Base-by-base conservation (phyloP, 2,329 filamentous ascomycete species). In the Calcarisporium arbuscula region DNA sequence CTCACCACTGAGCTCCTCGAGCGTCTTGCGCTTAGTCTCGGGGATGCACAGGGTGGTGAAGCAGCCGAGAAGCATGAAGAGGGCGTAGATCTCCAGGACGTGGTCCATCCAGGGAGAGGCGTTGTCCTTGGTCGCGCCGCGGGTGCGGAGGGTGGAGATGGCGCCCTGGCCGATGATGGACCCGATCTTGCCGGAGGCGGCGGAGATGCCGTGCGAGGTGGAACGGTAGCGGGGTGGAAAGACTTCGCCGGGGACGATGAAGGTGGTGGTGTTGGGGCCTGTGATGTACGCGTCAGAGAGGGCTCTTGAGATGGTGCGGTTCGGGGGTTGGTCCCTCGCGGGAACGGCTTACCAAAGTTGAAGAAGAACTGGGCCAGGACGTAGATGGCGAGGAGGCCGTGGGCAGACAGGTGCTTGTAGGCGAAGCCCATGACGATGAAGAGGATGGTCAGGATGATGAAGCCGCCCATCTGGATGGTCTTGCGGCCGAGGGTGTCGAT, bases 401-500 rank as follows among this genome's bases (percentile, higher is more conserved):
- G 65, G 39, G 61, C 50, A n/a, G 60, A 52, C 14, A 78, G 58
- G 29, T 69, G 56, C 48, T 72, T 53, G 60, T 77, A 81, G 9
- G 66, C 74, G 42, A 80, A 80, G 18, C 77, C 78, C 62, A 81
- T 80, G 42, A 74, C 56, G 37, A 76, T 60, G 58, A 78, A 78
- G 15, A 82, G 64, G 28, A 76, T 61, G 7, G 77, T 80, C 7
- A 82, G 59, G 36, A 81, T 69, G 32, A 62, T 54, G 55, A 81
- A 82, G 18, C 77, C 77, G 40, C 66, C 70, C 36, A 83, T 60
- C 61, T 85, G 85, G 38, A 90, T 86, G 2, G 82, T 75, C 65
- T 86, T 88, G 50, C 85, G 81, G 35, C 84, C 85, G 11, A 88
- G 49, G 2, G 72, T 83, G 58, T 90, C 84, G 37, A 87, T 75